Evolutionary conservation across 2,329 filamentous ascomycete species (phyloP), one percentile per base, ranked within the genome.

Genomic region (Trichoderma sp.): DNA sequence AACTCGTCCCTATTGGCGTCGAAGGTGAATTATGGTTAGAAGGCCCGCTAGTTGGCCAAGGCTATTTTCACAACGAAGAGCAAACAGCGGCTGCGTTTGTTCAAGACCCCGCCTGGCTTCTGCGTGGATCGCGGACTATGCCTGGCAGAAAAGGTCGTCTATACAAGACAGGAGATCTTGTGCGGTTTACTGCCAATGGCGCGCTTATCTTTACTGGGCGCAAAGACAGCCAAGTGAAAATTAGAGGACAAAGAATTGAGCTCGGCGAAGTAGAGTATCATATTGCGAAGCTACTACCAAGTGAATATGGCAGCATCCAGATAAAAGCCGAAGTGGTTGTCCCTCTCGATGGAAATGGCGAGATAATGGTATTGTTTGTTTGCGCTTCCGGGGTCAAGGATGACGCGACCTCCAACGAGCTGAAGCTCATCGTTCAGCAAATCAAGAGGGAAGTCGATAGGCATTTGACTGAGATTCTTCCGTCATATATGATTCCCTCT

Each of bases 191-290:
- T 46, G 73, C 74, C 0, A 77, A 83, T 58, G 79, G 80, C 8
- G 71, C 79, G 0, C 83, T 81, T 61, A 73, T 84, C 55, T 49
- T 49, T 3, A 49, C n/a, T 49, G 85, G 85, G 54, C 79, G 86
- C 24, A 85, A 85, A 71, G 86, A 88, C 70, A 81, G 81, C 0
- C 86, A 88, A 73, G 81, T 88, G 58, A 89, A 89, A 74, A 74
- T 88, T 13, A 80, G 82, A 30, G 88, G 88, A 26, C 87, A 82
- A 68, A 75, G 85, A 66, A 79, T 86, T 61, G 88, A 84, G 76
- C 77, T 59, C 16, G 34, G 58, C 8, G 34, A 59, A 39, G 37
- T 59, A 18, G 58, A 59, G 16, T 79, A 82, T 71, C 75, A 73
- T 0, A 74, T 82, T 1, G 6, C n/a, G 3, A 49, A 49, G 46